Percentiles rank a stretch among this genome's conserved stretches.
These are phyloP conservation scores for Mitragyna speciosa DNA, from an alignment of 257 asterid genomes.

Conservation along the genomic window DNA sequence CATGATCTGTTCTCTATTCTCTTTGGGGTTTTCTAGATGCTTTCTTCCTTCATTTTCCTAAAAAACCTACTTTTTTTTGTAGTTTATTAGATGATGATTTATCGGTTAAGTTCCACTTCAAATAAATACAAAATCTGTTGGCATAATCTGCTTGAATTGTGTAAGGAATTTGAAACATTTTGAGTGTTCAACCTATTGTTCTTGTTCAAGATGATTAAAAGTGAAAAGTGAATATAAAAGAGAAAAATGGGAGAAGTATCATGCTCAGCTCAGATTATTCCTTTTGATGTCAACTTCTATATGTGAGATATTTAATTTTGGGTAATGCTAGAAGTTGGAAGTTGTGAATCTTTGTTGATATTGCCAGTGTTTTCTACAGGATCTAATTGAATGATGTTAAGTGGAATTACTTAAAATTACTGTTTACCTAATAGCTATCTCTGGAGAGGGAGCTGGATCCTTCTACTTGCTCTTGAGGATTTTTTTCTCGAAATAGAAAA, in stretches of 20 bases:
- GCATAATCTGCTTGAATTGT: background rate
- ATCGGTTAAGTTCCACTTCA: background rate
- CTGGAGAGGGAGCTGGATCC: background rate
- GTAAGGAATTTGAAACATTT: too few relatives aligned
- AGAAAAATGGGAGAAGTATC: background rate
- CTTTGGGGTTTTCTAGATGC: background rate
- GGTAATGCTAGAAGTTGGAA: background rate
- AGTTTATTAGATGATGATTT: too few relatives aligned
- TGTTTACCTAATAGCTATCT: background rate
- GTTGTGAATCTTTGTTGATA: background rate
- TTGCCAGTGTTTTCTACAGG: too few relatives aligned
- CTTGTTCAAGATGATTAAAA: background rate
- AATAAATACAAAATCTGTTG: background rate
- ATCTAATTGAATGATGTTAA: background rate
- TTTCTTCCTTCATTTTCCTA: background rate
- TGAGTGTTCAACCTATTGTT: background rate
- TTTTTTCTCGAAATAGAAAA: background rate
- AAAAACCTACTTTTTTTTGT: background rate
- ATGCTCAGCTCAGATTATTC: background rate
- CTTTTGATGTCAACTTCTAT: background rate
- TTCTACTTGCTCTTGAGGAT: background rate
- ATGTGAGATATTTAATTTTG: background rate
- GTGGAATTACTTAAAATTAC: background rate
- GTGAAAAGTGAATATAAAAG: background rate
- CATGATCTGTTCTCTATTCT: background rate